Conservation (phyloP, 1,139 yeast genomes). For the Arxiozyma slooffiae region DNA sequence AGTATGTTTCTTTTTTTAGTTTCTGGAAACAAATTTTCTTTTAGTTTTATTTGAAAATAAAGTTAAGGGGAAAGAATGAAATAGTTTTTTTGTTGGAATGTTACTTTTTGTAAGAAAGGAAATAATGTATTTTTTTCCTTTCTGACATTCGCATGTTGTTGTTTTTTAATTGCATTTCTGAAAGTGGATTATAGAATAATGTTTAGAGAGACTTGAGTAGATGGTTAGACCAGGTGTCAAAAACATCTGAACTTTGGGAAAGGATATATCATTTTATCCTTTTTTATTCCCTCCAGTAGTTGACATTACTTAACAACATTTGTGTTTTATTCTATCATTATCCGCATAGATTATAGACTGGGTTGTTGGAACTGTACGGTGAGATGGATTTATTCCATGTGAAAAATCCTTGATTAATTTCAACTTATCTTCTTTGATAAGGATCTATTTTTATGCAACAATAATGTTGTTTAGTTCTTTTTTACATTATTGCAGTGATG, state of each 20-base stretch:
- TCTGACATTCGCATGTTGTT: not conserved
- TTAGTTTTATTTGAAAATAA: not conserved
- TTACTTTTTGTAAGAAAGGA: not conserved
- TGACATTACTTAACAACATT: not conserved
- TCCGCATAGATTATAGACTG: constrained; percentile 1
- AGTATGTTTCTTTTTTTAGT: constrained; percentile 46
- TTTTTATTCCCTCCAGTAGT: not conserved
- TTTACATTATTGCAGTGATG: not conserved
- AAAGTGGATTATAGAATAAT: not conserved
- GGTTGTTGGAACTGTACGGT: not conserved
- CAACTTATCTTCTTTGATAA: not conserved
- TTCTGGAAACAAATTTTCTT: not conserved
- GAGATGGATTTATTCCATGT: not conserved
- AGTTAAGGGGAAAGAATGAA: not conserved
- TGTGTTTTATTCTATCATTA: not conserved
- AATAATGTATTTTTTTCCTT: no score
- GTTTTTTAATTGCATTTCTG: not conserved
- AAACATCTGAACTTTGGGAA: not conserved
- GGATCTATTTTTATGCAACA: not conserved
- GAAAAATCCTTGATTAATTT: no score
- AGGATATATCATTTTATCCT: not conserved
- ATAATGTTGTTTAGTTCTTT: constrained; percentile 2
- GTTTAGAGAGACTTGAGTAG: not conserved
- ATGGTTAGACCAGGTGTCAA: not conserved
- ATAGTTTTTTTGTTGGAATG: not conserved